These are phyloP conservation scores for Schrenkiella parvula DNA, from an alignment of 345 rosid genomes.

Conservation along the genomic window DNA sequence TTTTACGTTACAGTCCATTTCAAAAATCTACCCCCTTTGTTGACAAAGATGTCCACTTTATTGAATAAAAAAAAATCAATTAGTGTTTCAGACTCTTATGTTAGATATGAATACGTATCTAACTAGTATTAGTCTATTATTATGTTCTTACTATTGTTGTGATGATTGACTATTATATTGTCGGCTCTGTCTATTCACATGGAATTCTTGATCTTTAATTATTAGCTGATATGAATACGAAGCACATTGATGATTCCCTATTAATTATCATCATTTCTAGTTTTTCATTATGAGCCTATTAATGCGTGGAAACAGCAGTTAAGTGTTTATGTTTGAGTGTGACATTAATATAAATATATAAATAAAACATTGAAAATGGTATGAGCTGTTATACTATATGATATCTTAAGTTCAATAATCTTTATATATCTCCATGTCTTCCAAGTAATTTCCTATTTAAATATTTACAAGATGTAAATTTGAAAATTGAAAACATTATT, in stretches of 20 bases:
- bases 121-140: background rate
- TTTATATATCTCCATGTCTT: background rate
- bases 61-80: background rate
- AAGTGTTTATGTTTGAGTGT: constrained; percentile 8
- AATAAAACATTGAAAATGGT: background rate
- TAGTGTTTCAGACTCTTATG: constrained; percentile 7
- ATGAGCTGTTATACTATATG: background rate
- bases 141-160: background rate
- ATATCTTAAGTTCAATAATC: background rate
- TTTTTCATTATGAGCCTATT: constrained; percentile 13
- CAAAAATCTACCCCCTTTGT: background rate
- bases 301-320: constrained; percentile 11
- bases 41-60: constrained; percentile 26
- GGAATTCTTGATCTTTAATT: constrained; percentile 13
- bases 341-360: background rate
- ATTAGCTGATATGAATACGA: background rate
- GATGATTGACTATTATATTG: constrained; percentile 28
- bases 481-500: background rate
- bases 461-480: background rate
- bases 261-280: constrained; percentile 1
- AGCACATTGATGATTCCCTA: constrained; percentile 3
- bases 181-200: constrained; percentile 23
- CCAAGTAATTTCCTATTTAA: background rate
- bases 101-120: constrained; percentile 3
- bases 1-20: constrained; percentile 17